phyloP scores from a whole-genome alignment of 352 stramenopile genomes.

The Globisporangium heterothallicum region DNA sequence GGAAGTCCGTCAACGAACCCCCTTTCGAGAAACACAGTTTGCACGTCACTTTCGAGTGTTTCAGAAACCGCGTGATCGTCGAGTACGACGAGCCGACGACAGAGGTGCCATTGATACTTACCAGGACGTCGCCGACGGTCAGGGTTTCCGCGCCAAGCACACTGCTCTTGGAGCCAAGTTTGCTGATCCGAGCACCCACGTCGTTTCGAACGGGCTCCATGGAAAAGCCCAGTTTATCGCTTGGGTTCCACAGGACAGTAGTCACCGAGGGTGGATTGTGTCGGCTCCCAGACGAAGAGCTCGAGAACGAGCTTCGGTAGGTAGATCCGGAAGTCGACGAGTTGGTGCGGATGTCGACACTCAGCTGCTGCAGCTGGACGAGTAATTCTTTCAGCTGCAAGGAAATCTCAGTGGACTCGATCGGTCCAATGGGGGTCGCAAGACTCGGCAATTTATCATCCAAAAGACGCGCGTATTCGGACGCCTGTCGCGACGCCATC shows the following conservation, averaged over 20 bases:
- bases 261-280: slow-evolving; percentile 18
- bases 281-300: slow-evolving; percentile 33
- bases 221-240: slow-evolving; percentile 65
- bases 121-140: slow-evolving; percentile 49
- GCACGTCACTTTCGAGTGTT: slow-evolving; percentile 71
- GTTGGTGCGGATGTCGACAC: slow-evolving; percentile 56
- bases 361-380: slow-evolving; percentile 64
- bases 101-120: slow-evolving; percentile 70
- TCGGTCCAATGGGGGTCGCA: slow-evolving; percentile 23
- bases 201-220: slow-evolving; percentile 45
- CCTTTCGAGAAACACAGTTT: slow-evolving; percentile 59
- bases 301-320: slow-evolving; percentile 74
- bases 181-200: slow-evolving; percentile 55
- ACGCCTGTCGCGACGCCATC: slow-evolving; percentile 27
- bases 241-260: slow-evolving; percentile 71
- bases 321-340: slow-evolving; percentile 47
- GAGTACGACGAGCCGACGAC: slow-evolving; percentile 48
- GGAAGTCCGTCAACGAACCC: no score
- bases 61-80: slow-evolving; percentile 73
- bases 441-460: slow-evolving; percentile 22
- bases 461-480: slow-evolving; percentile 35
- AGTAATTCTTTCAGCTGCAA: slow-evolving; percentile 68
- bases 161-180: slow-evolving; percentile 55
- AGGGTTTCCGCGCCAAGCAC: slow-evolving; percentile 68
- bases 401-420: slow-evolving; percentile 55